A percentile compares a stretch with the other conserved stretches of the same genome.
Conservation (phyloP, 2,329 filamentous ascomycete genomes). For the Nectriaceae sp. region DNA sequence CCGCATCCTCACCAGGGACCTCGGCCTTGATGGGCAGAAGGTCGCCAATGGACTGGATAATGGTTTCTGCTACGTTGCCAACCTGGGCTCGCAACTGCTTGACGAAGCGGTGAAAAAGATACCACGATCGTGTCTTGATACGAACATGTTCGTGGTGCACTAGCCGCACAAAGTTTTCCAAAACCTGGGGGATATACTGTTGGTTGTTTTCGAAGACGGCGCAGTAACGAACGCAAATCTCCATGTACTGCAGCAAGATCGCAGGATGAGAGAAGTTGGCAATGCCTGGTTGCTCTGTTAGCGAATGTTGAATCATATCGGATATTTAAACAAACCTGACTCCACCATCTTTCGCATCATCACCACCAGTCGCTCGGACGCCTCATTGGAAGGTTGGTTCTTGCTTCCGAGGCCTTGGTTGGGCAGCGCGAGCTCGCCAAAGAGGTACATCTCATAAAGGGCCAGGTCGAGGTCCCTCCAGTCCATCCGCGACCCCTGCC, state of each 20-base stretch:
- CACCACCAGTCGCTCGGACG: constrained; percentile 77
- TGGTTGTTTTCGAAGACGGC: constrained; percentile 87
- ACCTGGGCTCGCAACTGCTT: constrained; percentile 84
- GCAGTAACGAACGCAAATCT: constrained; percentile 93
- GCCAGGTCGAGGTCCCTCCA: constrained; percentile 96
- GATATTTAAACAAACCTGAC: constrained; percentile 64
- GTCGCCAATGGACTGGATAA: constrained; percentile 88
- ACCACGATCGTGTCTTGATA: constrained; percentile 92
- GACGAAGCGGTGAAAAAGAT: constrained; percentile 90
- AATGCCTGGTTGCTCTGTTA: constrained; percentile 58
- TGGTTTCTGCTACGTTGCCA: constrained; percentile 84
- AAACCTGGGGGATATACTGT: constrained; percentile 77
- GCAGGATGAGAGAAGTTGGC: constrained; percentile 86
- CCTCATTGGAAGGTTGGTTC: constrained; percentile 75
- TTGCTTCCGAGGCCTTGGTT: constrained; percentile 87
- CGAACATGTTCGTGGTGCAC: constrained; percentile 87
- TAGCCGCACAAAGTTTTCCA: constrained; percentile 89
- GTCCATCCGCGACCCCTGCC: constrained; percentile 74
- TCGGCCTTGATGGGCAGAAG: constrained; percentile 90
- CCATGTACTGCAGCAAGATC: constrained; percentile 95
- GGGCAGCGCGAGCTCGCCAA: constrained; percentile 90
- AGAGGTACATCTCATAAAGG: constrained; percentile 91
- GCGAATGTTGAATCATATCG: background rate
- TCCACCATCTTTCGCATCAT: constrained; percentile 98
- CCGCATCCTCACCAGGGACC: constrained; percentile 71